Base-by-base conservation (phyloP, 2,329 filamentous ascomycete genomes). In the Davidsoniella neocaledoniae region DNA sequence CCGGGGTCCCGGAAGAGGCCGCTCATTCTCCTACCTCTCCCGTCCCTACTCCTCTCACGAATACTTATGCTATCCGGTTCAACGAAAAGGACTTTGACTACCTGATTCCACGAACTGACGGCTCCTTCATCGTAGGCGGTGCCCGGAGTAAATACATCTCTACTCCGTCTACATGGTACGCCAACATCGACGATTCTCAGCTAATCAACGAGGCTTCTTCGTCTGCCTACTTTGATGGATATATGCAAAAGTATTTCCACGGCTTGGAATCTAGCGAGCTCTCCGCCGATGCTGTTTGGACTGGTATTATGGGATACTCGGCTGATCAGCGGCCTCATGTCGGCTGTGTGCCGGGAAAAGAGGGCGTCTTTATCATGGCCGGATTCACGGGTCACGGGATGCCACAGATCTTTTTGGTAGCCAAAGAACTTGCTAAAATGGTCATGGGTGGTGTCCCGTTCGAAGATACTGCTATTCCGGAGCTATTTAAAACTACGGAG, bases 331-430 rank as follows among this genome's bases (percentile, higher is more conserved):
- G 65, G 14, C 69, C 71, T 0, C 63, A 66, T n/a, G 57, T 74
- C 1, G 70, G 70, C 0, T 54, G 56, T 0, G 59, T 74, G 0
- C 70, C 70, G 0, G 63, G 58, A 0, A 62, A 61, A 43, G 50
- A 59, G 2, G 62, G 61, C 5, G 63, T 69, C 54, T 68, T 64
- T 43, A 60, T 74, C n/a, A 57, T 69, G 19, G 69, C 66, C 0
- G 71, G 71, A 0, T 74, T 73, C 53, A 67, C 65, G 26, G 71
- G 72, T 0, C 69, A 73, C 50, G 72, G 71, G 0, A 74, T 74
- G 70, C 64, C 68, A 0, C 56, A 68, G 21, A 64, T 71, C 16
- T 66, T 66, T 17, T 58, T 68, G 0, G 57, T 62, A 4, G 63
- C 63, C 5, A 64, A 66, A 53, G 67, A 62, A 0, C 41, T 72